A percentile compares a stretch with the other conserved stretches of the same genome.
phyloP scores from a whole-genome alignment of 495 filamentous ascomycete genomes.

The Lasiosphaeria ovina region DNA sequence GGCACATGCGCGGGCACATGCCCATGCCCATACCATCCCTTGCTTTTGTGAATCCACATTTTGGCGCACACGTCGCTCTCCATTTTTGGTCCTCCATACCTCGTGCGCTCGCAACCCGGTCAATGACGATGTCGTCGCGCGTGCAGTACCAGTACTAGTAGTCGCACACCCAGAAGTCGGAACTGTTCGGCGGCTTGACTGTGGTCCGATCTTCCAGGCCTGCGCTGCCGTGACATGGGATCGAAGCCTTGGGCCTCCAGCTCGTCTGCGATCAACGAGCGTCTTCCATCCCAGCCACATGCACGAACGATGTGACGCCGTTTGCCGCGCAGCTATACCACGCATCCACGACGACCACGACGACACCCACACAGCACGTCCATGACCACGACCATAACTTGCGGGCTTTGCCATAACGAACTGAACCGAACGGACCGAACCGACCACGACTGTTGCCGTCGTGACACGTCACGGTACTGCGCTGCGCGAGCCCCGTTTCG shows the following conservation, averaged over 20 bases:
- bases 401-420: too few species aligned
- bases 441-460: constrained; percentile 5
- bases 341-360: neutral
- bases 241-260: constrained; percentile 15
- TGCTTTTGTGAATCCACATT: constrained; percentile 3
- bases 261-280: constrained; percentile 9
- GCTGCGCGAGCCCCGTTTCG: constrained; percentile 5
- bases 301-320: constrained; percentile 30
- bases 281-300: constrained; percentile 2
- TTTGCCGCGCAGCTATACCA: constrained; percentile 15
- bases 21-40: neutral
- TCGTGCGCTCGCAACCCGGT: constrained; percentile 14
- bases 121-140: constrained; percentile 22
- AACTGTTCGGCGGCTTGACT: neutral
- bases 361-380: neutral
- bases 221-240: constrained; percentile 24
- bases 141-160: constrained; percentile 7
- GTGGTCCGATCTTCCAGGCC: constrained; percentile 5
- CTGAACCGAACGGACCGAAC: neutral
- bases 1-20: neutral
- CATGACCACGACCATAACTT: neutral
- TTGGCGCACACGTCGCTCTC: constrained; percentile 29
- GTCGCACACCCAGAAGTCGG: neutral
- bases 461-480: constrained; percentile 3
- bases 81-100: constrained; percentile 20